Percentiles rank a stretch among this genome's conserved stretches.
phyloP scores from a whole-genome alignment of 2,329 filamentous ascomycete genomes.

The Didymella exigua region DNA sequence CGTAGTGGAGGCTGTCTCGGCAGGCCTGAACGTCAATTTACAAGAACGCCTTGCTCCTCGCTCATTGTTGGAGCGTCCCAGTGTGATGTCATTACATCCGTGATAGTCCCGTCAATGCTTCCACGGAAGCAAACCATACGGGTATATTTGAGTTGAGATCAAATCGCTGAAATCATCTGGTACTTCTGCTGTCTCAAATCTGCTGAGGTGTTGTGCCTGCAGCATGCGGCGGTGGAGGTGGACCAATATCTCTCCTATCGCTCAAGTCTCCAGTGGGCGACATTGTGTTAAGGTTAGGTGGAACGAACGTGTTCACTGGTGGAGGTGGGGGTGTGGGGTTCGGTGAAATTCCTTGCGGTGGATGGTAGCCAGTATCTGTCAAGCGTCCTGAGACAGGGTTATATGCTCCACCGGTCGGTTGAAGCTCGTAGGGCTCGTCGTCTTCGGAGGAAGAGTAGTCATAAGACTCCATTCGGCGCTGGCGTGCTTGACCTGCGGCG shows the following conservation, averaged over 20 bases:
- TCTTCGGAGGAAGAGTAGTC: constrained; percentile 49
- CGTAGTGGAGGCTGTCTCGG: not conserved
- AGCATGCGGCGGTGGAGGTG: constrained; percentile 39
- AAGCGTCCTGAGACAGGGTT: constrained; percentile 42
- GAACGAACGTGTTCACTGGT: constrained; percentile 16
- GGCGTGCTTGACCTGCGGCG: constrained; percentile 27
- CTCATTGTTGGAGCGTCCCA: constrained; percentile 5
- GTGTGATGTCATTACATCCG: constrained; percentile 18
- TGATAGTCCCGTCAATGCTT: constrained; percentile 9
- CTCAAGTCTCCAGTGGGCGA: constrained; percentile 38
- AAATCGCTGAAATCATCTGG: not conserved
- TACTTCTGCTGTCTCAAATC: constrained; percentile 20
- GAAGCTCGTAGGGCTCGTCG: constrained; percentile 46
- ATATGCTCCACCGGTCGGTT: constrained; percentile 35
- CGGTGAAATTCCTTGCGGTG: constrained; percentile 36
- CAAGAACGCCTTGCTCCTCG: constrained; percentile 18
- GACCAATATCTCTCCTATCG: constrained; percentile 32
- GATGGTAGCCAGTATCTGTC: constrained; percentile 46
- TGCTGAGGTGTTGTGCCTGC: constrained; percentile 38
- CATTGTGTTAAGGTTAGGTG: constrained; percentile 18
- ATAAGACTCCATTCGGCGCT: constrained; percentile 43
- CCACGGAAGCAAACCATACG: constrained; percentile 2
- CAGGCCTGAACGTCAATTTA: constrained; percentile 4
- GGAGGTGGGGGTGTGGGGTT: constrained; percentile 42
- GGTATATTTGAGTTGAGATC: constrained; percentile 3